phyloP scores from a whole-genome alignment of 129 eudicot species.

The Smallanthus sonchifolius region DNA sequence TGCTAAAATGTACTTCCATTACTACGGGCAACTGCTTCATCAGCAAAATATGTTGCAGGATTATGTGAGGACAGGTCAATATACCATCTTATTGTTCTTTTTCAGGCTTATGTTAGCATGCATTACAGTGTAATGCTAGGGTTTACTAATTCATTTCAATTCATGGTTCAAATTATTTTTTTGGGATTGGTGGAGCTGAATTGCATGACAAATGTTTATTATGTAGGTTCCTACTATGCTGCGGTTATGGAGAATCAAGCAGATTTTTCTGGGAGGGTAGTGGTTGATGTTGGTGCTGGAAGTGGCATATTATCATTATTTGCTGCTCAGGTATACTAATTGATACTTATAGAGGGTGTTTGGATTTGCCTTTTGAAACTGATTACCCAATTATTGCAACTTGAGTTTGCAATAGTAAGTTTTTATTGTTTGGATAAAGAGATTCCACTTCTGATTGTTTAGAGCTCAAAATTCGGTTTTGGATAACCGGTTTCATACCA shows the following conservation, averaged over 20 bases:
- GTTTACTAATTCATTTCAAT: background rate
- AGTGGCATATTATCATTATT: constrained; percentile 95
- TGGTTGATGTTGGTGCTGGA: constrained; percentile 99
- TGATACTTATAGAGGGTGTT: background rate
- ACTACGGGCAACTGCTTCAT: constrained; percentile 88
- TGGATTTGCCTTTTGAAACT: constrained; percentile 6
- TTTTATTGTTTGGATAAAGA: background rate
- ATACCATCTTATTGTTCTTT: constrained; percentile 21
- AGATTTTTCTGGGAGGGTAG: constrained; percentile 82
- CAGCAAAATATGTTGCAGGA: constrained; percentile 99
- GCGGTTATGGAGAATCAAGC: constrained; percentile 90
- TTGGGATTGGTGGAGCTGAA: background rate
- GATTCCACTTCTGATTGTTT: background rate
- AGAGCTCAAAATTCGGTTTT: background rate
- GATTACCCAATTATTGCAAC: background rate
- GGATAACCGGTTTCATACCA: background rate
- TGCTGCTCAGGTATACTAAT: constrained; percentile 85
- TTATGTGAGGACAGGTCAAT: constrained; percentile 94
- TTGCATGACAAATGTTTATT: constrained; percentile 1
- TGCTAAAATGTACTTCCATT: constrained; percentile 96
- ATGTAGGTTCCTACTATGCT: constrained; percentile 87
- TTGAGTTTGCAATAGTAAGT: background rate
- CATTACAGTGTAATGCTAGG: constrained; percentile 5
- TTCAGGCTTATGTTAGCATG: constrained; percentile 1
- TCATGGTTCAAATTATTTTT: background rate